A percentile compares a stretch with the other conserved stretches of the same genome.
Conservation (phyloP, 2,329 filamentous ascomycete genomes). For the Phialocephala subalpina region DNA sequence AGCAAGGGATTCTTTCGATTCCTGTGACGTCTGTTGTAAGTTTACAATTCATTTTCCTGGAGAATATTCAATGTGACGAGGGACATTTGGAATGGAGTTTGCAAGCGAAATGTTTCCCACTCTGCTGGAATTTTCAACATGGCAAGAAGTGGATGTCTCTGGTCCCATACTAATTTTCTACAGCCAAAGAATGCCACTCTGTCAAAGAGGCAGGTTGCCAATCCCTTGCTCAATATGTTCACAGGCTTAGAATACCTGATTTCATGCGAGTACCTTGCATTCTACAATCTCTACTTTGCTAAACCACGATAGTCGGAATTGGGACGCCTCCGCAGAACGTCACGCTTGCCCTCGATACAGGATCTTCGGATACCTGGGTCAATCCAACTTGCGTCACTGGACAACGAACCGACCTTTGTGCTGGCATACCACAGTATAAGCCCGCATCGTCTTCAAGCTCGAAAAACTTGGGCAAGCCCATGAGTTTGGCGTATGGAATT, state of each 20-base stretch:
- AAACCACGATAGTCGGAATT: constrained; percentile 9
- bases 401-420: constrained; percentile 13
- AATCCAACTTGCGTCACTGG: constrained; percentile 13
- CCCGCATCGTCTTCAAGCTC: constrained; percentile 9
- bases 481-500: constrained; percentile 18
- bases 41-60: neutral
- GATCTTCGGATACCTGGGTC: constrained; percentile 21
- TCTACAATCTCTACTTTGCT: neutral
- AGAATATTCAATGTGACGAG: neutral
- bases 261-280: constrained; percentile 1
- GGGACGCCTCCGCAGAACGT: constrained; percentile 20
- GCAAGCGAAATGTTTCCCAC: neutral
- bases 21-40: neutral
- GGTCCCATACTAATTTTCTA: neutral
- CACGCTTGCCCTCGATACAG: constrained; percentile 18
- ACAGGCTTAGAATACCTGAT: constrained; percentile 18
- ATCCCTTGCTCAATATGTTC: constrained; percentile 4
- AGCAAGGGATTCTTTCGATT: neutral
- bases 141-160: neutral
- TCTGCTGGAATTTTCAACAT: neutral
- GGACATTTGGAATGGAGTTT: neutral
- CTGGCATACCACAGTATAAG: neutral
- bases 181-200: constrained; percentile 3
- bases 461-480: constrained; percentile 6
- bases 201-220: constrained; percentile 2